These are phyloP conservation scores for Fusarium globosum DNA, from an alignment of 2,329 filamentous ascomycete genomes.

Conservation along the genomic window DNA sequence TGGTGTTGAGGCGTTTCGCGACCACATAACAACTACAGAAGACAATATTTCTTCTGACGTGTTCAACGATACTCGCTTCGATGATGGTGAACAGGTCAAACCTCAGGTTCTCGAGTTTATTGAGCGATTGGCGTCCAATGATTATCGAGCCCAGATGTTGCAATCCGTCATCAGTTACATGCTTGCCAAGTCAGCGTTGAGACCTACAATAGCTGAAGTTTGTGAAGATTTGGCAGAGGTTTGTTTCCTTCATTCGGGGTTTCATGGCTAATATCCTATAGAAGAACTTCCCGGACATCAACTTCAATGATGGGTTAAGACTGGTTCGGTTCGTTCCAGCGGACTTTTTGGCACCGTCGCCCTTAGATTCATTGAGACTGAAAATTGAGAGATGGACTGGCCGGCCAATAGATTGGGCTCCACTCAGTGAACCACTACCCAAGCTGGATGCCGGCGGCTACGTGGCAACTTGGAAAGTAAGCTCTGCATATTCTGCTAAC, in stretches of 20 bases:
- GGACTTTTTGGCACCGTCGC: rapidly evolving
- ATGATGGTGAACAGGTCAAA: background rate
- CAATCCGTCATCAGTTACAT: rapidly evolving
- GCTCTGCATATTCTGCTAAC: rapidly evolving
- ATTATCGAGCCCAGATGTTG: rapidly evolving
- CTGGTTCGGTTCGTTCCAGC: background rate
- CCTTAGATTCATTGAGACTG: rapidly evolving
- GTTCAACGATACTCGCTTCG: rapidly evolving
- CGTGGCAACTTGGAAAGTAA: rapidly evolving
- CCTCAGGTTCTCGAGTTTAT: background rate
- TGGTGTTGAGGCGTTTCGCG: rapidly evolving
- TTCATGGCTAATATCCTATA: background rate
- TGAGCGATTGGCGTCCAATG: rapidly evolving
- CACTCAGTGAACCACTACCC: rapidly evolving
- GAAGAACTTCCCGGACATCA: rapidly evolving
- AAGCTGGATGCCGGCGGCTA: rapidly evolving
- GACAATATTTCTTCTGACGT: background rate
- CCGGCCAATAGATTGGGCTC: background rate
- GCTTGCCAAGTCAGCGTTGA: background rate
- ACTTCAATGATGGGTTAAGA: background rate
- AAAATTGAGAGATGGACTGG: background rate
- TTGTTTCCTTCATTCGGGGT: rapidly evolving
- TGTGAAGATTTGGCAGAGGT: rapidly evolving
- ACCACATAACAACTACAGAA: background rate
- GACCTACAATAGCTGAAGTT: rapidly evolving